Base-by-base conservation (phyloP, 1,284 basidiomycete species). In the Apiotrichum gracile region DNA sequence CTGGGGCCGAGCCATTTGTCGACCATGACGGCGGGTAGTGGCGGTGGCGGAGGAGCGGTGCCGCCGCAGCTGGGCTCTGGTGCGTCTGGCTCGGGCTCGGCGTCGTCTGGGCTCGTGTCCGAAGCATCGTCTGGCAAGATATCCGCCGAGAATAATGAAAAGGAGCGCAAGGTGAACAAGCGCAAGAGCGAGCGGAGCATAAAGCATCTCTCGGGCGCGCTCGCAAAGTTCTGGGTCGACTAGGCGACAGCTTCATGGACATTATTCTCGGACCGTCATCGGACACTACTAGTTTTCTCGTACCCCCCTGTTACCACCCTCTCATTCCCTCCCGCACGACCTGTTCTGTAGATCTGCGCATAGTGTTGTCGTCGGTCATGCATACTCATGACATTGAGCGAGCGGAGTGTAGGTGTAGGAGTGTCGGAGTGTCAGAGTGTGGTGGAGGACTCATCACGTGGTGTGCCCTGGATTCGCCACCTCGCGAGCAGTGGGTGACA, bases 151-250 rank as follows among this genome's bases (percentile, higher is more conserved):
- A 39, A 24, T 24, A 52, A 63, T n/a, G 49, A 45, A 12, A 33
- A 45, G 43, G 34, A 14, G 9, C 17, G 25, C 33, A 61, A 59
- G 16, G 49, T 62, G 45, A 47, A 54, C 43, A 68, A 66, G 53
- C 31, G 58, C 49, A 70, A 67, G 60, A 62, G 56, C 38, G 61
- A 63, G 35, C 62, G 61, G 48, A 65, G 67, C 43, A 62, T 70
- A 22, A 69, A 66, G 54, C 65, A 70, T 44, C 38, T 73, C 4
- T 62, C 67, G 0, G 62, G 63, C 1, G 64, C 69, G 2, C 45
- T 73, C 7, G 66, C 68, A 2, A 66, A 65, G 49, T 71, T 73
- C 54, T 73, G 71, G 71, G 65, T 68, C 9, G 71, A 69, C n/a
- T 72, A 62, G 33, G 37, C 14, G 14, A 16, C 5, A 16, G 17